Conservation (phyloP, 176 grass and related monocot species). For the Thalia dealbata region DNA sequence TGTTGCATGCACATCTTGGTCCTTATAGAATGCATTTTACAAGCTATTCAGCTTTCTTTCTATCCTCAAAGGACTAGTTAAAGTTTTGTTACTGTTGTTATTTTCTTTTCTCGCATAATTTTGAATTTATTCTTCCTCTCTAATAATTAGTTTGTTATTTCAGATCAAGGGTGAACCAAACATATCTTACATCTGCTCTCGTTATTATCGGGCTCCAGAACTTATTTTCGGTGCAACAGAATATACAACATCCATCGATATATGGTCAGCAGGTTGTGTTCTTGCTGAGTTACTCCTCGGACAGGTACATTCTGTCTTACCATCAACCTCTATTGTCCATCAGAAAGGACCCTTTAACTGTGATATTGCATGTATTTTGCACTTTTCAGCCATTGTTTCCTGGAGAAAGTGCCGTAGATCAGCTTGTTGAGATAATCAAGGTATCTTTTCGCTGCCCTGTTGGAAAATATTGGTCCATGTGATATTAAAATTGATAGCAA, state of each 20-base stretch:
- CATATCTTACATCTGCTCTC: constrained; percentile 20
- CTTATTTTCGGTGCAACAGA: constrained; percentile 20
- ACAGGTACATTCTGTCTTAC: background rate
- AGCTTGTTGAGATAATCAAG: constrained; percentile 24
- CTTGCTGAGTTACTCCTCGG: constrained; percentile 21
- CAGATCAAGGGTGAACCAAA: constrained; percentile 17
- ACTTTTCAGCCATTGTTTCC: constrained; percentile 16
- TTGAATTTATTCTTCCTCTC: background rate
- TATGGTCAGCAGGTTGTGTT: constrained; percentile 25
- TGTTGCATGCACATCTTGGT: background rate
- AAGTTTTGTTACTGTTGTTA: too few species aligned
- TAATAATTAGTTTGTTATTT: background rate
- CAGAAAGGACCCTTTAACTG: background rate
- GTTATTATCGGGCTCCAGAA: constrained; percentile 18
- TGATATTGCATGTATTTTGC: background rate
- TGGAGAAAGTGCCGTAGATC: constrained; percentile 21
- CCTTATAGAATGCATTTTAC: background rate
- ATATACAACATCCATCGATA: constrained; percentile 18
- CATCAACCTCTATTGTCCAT: background rate
- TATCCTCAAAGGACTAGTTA: background rate
- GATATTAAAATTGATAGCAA: background rate
- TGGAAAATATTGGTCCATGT: background rate
- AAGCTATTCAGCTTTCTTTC: background rate
- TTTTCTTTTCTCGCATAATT: too few species aligned
- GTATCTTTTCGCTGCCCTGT: background rate